Conservation (phyloP, 2,329 filamentous ascomycete genomes). For the Eutypella sp. region DNA sequence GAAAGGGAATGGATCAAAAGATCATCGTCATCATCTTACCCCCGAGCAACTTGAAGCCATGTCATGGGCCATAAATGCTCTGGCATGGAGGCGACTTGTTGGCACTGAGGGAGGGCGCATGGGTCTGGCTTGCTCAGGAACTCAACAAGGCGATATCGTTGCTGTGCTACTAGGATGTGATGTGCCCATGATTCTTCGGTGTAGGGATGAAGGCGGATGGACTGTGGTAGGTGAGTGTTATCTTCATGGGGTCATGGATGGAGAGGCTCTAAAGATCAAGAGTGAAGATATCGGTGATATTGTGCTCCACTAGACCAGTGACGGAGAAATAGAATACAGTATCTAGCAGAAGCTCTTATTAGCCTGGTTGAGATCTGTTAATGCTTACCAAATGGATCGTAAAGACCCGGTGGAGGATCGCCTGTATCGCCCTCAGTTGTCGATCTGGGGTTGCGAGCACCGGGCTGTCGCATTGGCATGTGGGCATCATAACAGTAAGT, state of each 20-base stretch:
- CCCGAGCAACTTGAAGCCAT: not conserved
- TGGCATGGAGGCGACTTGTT: not conserved
- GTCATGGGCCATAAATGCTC: not conserved
- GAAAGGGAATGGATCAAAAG: too few relatives aligned
- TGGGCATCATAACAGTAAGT: too few relatives aligned
- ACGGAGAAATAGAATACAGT: too few relatives aligned
- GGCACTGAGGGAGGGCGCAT: not conserved
- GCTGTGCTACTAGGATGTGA: not conserved
- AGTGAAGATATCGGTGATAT: not conserved
- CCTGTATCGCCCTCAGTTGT: too few relatives aligned
- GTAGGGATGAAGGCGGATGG: not conserved
- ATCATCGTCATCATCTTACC: not conserved
- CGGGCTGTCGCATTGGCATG: too few relatives aligned
- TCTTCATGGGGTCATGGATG: not conserved
- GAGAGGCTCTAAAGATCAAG: not conserved
- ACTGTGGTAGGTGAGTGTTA: not conserved
- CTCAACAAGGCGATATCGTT: not conserved
- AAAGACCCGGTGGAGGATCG: too few relatives aligned
- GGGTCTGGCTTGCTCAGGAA: too few relatives aligned
- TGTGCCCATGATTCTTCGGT: not conserved
- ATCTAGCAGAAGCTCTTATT: too few relatives aligned
- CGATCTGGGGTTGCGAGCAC: too few relatives aligned
- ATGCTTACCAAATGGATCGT: too few relatives aligned
- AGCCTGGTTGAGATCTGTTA: too few relatives aligned
- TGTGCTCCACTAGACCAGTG: not conserved